Evolutionary conservation across 2,329 filamentous ascomycete genomes (phyloP), one percentile per base, ranked within the genome.

Genomic region (Zelopaecilomyces penicillatus): DNA sequence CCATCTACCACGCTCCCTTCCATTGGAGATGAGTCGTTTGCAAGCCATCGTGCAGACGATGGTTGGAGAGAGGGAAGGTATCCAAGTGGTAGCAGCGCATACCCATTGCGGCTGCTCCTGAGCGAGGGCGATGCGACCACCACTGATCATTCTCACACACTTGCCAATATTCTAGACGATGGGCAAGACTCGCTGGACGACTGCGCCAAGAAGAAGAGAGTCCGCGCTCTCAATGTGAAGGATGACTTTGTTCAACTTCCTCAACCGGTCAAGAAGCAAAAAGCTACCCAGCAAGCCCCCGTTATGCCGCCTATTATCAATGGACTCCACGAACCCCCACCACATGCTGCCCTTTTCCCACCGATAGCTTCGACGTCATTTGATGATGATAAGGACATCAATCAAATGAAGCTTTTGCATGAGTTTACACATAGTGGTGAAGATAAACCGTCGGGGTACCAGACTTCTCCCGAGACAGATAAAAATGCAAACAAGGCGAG

Each of bases 291-390:
- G 49, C 73, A 77, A 53, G 65, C 70, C 5, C 71, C 63, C 7
- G 65, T 74, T 41, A 75, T 80, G 56, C 80, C 80, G 6, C 79
- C 79, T 43, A 83, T 83, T 49, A 82, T 83, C 57, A 80, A 79
- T 48, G 79, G 78, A 41, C 66, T 83, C 5, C 73, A 76, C 52
- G 76, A 82, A 52, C 79, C 78, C 2, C 79, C 79, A 3, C 78
- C 76, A 4, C 69, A 80, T 45, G 73, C 76, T 40, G 73, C 76
- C 36, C 65, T 81, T n/a, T 81, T 83, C 50, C 78, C 80, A 3
- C 79, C 79, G 7, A 83, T 83, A 47, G 70, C 75, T 5, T 77
- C 76, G 5, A 69, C 65, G 38, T 72, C 75, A 2, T 80, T 80
- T 52, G 67, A 74, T 48, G 68, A 71, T 46, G 68, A 70, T 26